These are phyloP conservation scores for Vaccinium myrtillus DNA, from an alignment of 148 eudicot genomes.

Conservation along the genomic window DNA sequence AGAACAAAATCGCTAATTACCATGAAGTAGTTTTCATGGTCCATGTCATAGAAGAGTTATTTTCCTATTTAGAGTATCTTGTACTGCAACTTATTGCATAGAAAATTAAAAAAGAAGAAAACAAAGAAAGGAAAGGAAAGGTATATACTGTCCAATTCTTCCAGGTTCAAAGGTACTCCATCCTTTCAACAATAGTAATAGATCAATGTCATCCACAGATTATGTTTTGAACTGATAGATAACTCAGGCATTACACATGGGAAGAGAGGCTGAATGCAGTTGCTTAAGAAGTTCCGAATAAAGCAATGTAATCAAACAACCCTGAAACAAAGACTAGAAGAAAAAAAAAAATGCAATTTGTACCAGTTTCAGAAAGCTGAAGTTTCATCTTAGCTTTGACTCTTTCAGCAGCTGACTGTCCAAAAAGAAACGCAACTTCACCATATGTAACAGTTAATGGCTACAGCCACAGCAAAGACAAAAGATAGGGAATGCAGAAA, in stretches of 20 bases:
- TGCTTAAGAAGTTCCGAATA: neutral
- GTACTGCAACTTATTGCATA: neutral
- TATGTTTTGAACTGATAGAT: neutral
- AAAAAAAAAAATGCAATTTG: neutral
- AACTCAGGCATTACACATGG: neutral
- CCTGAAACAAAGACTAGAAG: conserved; percentile 4
- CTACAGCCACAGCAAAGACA: neutral
- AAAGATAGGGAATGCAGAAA: conserved; percentile 13
- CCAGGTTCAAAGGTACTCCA: neutral
- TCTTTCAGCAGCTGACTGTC: conserved; percentile 88
- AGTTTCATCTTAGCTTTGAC: conserved; percentile 94
- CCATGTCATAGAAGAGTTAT: neutral
- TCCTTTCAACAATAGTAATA: neutral
- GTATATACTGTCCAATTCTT: neutral
- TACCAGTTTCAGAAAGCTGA: conserved; percentile 92
- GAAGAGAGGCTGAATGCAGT: neutral
- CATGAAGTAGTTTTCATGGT: neutral
- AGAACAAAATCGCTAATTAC: neutral
- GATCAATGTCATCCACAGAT: neutral
- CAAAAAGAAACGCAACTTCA: conserved; percentile 14
- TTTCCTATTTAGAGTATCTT: neutral
- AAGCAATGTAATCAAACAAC: neutral
- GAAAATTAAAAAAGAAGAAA: neutral
- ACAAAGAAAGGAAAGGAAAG: neutral
- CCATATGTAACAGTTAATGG: conserved; percentile 6